Conservation (phyloP, 805 yeast species). For the Saturnispora ahearnii region DNA sequence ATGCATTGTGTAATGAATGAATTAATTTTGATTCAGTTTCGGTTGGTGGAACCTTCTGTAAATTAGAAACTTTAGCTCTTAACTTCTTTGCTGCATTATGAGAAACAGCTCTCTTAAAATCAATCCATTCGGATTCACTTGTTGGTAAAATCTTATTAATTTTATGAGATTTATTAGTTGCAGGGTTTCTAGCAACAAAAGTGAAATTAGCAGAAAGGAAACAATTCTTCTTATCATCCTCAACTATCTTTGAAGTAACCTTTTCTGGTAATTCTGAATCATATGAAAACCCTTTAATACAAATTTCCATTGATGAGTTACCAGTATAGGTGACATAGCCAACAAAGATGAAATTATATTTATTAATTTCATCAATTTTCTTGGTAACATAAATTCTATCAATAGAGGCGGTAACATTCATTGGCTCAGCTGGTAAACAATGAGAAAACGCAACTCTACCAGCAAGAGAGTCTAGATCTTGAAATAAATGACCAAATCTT, state of each 20-base stretch:
- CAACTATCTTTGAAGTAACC: conserved; percentile 48
- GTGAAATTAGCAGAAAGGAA: conserved; percentile 88
- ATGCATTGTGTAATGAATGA: conserved; percentile 64
- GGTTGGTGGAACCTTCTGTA: conserved; percentile 65
- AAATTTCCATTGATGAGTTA: conserved; percentile 88
- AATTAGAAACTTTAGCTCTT: conserved; percentile 55
- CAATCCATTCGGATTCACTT: conserved; percentile 68
- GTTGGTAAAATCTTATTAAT: conserved; percentile 74
- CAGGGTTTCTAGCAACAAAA: conserved; percentile 91
- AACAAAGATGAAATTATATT: conserved; percentile 70
- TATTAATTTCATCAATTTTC: conserved; percentile 67
- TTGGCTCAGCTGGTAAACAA: conserved; percentile 92
- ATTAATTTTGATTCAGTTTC: conserved; percentile 64
- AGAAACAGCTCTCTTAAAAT: conserved; percentile 80
- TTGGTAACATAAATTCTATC: conserved; percentile 84
- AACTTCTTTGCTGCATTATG: conserved; percentile 81
- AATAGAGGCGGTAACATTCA: conserved; percentile 91
- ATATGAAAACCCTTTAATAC: conserved; percentile 79
- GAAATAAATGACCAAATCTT: conserved; percentile 87
- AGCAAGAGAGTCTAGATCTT: conserved; percentile 88
- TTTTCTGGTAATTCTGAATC: conserved; percentile 41
- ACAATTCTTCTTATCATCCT: conserved; percentile 46
- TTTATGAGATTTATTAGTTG: conserved; percentile 82
- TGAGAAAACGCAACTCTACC: conserved; percentile 91
- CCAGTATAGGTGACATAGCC: conserved; percentile 97